phyloP scores from a whole-genome alignment of 495 filamentous ascomycete genomes.

The Xanthoparmelia taractica region DNA sequence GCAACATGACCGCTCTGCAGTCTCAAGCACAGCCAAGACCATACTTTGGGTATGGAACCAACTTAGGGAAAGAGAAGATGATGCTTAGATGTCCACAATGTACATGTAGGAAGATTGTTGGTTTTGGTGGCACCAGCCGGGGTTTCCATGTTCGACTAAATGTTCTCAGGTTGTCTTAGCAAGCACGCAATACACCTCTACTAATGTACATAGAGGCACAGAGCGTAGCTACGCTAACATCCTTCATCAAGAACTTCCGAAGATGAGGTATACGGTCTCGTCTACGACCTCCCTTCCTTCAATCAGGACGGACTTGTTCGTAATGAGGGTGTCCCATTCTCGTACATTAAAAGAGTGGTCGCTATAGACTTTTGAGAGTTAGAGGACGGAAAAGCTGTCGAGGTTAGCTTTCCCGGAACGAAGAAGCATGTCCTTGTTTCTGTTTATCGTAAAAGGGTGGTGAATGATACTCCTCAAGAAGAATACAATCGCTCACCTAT shows the following conservation, averaged over 20 bases:
- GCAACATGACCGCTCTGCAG: slow-evolving; percentile 1
- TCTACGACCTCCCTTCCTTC: slow-evolving; percentile 37
- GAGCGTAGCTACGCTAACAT: slow-evolving; percentile 62
- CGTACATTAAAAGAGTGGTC: slow-evolving; percentile 35
- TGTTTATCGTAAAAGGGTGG: slow-evolving; percentile 42
- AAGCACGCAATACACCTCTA: background rate
- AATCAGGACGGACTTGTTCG: slow-evolving; percentile 45
- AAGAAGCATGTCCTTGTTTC: slow-evolving; percentile 46
- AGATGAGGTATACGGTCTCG: slow-evolving; percentile 44
- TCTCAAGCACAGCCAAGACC: background rate
- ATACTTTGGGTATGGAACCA: slow-evolving; percentile 71
- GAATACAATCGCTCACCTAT: slow-evolving; percentile 56
- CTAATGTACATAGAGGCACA: slow-evolving; percentile 16
- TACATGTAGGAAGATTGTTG: slow-evolving; percentile 37
- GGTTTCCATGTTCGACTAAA: background rate
- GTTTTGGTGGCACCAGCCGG: background rate
- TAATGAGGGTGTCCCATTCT: slow-evolving; percentile 58
- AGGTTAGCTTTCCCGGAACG: slow-evolving; percentile 28
- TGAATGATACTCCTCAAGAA: slow-evolving; percentile 38
- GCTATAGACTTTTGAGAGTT: slow-evolving; percentile 36
- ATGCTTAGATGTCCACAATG: slow-evolving; percentile 50
- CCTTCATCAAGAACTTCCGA: slow-evolving; percentile 34
- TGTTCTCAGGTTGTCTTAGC: slow-evolving; percentile 30
- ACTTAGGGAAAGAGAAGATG: slow-evolving; percentile 65
- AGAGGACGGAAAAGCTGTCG: slow-evolving; percentile 37